These are phyloP conservation scores for Blastomyces gilchristii DNA, from an alignment of 2,329 filamentous ascomycete species.

Conservation along the genomic window DNA sequence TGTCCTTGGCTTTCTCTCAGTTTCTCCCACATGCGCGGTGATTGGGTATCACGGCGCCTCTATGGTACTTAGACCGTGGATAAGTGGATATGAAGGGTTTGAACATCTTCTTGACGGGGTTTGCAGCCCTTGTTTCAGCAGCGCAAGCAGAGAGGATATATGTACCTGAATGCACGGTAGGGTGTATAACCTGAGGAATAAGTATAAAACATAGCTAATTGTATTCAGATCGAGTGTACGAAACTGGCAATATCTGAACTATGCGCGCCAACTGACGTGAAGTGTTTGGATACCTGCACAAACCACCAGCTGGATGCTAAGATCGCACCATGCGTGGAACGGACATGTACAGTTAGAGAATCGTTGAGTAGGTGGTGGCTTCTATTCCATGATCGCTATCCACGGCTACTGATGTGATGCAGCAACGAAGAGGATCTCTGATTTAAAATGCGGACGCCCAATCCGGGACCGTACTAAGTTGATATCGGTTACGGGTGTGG, in stretches of 20 bases:
- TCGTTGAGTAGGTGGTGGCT: neutral
- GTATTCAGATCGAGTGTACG: slow-evolving; percentile 4
- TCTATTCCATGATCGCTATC: neutral
- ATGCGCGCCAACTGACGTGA: neutral
- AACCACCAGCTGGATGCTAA: neutral
- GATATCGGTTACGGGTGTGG: neutral
- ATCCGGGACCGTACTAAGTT: slow-evolving; percentile 4
- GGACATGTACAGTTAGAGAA: slow-evolving; percentile 1
- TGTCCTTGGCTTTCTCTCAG: neutral
- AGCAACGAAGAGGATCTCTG: slow-evolving; percentile 3
- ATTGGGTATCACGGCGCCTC: neutral
- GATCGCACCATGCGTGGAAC: neutral
- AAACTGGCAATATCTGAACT: slow-evolving; percentile 1
- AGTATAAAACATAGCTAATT: neutral
- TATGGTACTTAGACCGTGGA: neutral
- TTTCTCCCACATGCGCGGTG: neutral
- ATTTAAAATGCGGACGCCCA: neutral
- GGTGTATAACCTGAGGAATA: neutral
- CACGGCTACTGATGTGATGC: neutral
- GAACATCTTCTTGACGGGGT: neutral
- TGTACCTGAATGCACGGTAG: slow-evolving; percentile 4
- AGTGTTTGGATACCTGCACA: slow-evolving; percentile 5
- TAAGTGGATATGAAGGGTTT: slow-evolving; percentile 3
- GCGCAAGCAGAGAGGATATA: neutral
- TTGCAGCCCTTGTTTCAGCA: neutral